A percentile compares a stretch with the other conserved stretches of the same genome.
phyloP scores from a whole-genome alignment of 2,329 filamentous ascomycete species.

The Fusarium luffae region DNA sequence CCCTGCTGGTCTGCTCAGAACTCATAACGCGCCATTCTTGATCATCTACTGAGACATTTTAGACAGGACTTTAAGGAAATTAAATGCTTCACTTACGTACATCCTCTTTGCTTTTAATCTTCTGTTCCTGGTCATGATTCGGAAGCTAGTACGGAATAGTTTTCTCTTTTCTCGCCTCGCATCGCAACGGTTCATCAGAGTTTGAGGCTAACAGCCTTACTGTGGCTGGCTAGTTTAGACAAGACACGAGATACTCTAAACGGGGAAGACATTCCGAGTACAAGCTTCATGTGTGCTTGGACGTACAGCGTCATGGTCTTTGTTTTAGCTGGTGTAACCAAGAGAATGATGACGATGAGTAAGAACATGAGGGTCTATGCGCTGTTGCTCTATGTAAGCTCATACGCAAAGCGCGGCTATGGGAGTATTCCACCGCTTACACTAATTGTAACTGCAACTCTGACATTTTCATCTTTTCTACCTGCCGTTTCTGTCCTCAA shows the following conservation, averaged over 20 bases:
- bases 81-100: not conserved
- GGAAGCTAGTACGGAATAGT: slow-evolving; percentile 13
- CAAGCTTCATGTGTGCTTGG: slow-evolving; percentile 4
- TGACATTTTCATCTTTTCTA: slow-evolving; percentile 8
- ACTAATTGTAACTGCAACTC: not conserved
- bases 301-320: slow-evolving; percentile 4
- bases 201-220: slow-evolving; percentile 20
- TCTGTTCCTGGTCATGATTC: not conserved
- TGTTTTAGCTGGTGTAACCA: not conserved
- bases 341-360: not conserved
- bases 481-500: not conserved
- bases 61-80: not conserved
- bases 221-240: not conserved
- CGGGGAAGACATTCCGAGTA: not conserved
- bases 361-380: slow-evolving; percentile 9
- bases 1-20: not conserved
- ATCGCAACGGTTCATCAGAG: slow-evolving; percentile 8
- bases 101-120: not conserved
- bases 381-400: not conserved
- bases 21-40: not conserved
- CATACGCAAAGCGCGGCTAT: slow-evolving; percentile 33
- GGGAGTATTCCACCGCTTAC: slow-evolving; percentile 9
- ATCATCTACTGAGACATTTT: not conserved
- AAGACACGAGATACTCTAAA: slow-evolving; percentile 16
- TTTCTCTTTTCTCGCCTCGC: slow-evolving; percentile 39